phyloP scores from a whole-genome alignment of 352 stramenopile genomes.

The Phytopythium ostracodes region DNA sequence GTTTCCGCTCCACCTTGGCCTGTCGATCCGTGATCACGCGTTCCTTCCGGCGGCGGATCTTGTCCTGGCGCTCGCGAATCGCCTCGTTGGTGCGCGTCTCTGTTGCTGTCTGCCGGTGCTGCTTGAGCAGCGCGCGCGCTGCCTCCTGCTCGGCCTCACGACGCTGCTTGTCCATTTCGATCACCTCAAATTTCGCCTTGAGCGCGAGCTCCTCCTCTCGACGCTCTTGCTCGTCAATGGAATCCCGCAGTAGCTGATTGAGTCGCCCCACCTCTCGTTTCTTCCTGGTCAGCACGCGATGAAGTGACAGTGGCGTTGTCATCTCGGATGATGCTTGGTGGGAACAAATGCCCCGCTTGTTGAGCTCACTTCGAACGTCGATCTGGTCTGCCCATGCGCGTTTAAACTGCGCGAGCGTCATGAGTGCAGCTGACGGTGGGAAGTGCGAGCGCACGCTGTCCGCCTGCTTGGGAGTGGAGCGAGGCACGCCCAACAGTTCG shows the following conservation, averaged over 20 bases:
- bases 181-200: constrained; percentile 49
- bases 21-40: constrained; percentile 55
- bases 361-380: constrained; percentile 38
- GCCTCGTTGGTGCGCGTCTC: constrained; percentile 55
- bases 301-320: not conserved
- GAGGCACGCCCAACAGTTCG: constrained; percentile 33
- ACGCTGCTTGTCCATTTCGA: constrained; percentile 39
- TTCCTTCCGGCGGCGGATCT: constrained; percentile 54
- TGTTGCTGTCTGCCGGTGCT: constrained; percentile 47
- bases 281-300: constrained; percentile 3
- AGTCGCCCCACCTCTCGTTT: constrained; percentile 24
- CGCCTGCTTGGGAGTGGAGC: constrained; percentile 11
- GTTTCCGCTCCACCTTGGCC: constrained; percentile 43
- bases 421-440: constrained; percentile 22
- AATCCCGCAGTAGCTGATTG: constrained; percentile 26
- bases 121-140: constrained; percentile 33
- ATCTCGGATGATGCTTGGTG: not conserved
- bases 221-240: constrained; percentile 37
- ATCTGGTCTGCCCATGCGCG: constrained; percentile 44
- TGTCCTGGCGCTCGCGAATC: constrained; percentile 57
- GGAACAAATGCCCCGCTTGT: constrained; percentile 25
- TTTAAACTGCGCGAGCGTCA: constrained; percentile 57
- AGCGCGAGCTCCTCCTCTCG: constrained; percentile 45
- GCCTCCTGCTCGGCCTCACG: constrained; percentile 43
- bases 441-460: constrained; percentile 26